Evolutionary conservation across 768 basidiomycete genomes (phyloP).

Genomic region (Phaeotremella skinneri): DNA sequence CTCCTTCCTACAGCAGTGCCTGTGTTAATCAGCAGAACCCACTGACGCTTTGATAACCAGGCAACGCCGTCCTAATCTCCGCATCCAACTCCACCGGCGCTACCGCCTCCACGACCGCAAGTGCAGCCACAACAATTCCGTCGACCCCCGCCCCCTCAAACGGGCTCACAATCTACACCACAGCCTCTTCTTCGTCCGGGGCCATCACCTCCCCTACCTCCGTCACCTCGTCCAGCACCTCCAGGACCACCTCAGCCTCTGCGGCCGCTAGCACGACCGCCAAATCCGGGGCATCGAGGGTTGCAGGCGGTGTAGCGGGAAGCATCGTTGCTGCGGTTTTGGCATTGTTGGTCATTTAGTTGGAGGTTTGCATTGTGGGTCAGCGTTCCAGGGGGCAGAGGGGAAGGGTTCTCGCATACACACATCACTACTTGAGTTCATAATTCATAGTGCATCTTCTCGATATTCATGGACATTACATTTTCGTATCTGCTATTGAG

Average conservation of each 20-base stretch:
- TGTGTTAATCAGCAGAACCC: no score
- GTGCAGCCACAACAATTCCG: conserved; percentile 9
- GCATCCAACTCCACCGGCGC: conserved; percentile 18
- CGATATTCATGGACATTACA: not conserved
- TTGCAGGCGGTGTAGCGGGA: conserved; percentile 14
- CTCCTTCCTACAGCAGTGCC: no score
- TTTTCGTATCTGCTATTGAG: no score
- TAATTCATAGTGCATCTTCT: not conserved
- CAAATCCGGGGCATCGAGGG: not conserved
- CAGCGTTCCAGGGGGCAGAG: no score
- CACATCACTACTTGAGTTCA: not conserved
- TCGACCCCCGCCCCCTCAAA: conserved; percentile 12
- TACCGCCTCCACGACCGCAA: conserved; percentile 12
- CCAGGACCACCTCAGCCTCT: conserved; percentile 15
- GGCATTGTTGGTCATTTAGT: conserved; percentile 7
- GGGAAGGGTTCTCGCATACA: no score
- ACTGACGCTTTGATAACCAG: not conserved
- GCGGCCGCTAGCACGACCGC: conserved; percentile 12
- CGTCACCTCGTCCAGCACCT: conserved; percentile 11
- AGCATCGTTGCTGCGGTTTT: conserved; percentile 15
- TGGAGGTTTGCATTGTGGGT: not conserved
- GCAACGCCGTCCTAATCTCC: conserved; percentile 32
- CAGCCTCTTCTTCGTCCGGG: conserved; percentile 11
- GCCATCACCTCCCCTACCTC: conserved; percentile 8
- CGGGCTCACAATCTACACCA: not conserved